Evolutionary conservation across 768 basidiomycete species (phyloP), one percentile per base, ranked within the genome.

Genomic region (Suillus subaureus): DNA sequence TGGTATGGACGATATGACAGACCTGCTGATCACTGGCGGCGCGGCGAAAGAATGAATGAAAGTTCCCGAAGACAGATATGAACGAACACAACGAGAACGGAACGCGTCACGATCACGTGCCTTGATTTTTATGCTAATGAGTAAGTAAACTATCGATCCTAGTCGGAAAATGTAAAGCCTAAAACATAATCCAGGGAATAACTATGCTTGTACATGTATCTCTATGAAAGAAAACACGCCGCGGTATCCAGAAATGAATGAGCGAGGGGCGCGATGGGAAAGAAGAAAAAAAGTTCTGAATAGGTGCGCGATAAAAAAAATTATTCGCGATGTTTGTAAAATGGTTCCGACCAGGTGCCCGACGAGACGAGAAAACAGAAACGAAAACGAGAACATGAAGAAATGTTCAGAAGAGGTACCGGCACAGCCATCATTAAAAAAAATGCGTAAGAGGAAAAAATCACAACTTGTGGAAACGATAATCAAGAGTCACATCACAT

Each of bases 401-500:
- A 49, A 49, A 49, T 23, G 47, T 49, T 49, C 15, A 28, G 49
- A 21, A 56, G 26, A 54, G 15, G 18, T 11, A 39, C 3, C 37
- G 57, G 57, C 57, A 26, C 57, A 58, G 57, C 57, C 57, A 58
- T 37, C 15, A 39, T 40, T 39, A 40, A 58, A 40, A n/a, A n/a
- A 28, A 54, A 54, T 62, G 31, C 40, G 52, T 67, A 31, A 54
- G 28, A 18, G 16, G 51, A 28, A 52, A 15, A 54, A 18, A 13
- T 47, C 8, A 21, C 8, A 28, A 51, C 35, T 35, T 35, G 35
- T 4, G 6, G 16, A 7, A 26, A 51, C 13, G 26, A 16, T 8
- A 31, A 54, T 54, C 51, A 52, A 52, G 9, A 28, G 28, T 28
- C 51, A 28, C 26, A 55, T 79, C 73, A 86, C 69, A 86, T 76